Conservation (phyloP, 768 basidiomycete genomes). For the Saitozyma podzolica region DNA sequence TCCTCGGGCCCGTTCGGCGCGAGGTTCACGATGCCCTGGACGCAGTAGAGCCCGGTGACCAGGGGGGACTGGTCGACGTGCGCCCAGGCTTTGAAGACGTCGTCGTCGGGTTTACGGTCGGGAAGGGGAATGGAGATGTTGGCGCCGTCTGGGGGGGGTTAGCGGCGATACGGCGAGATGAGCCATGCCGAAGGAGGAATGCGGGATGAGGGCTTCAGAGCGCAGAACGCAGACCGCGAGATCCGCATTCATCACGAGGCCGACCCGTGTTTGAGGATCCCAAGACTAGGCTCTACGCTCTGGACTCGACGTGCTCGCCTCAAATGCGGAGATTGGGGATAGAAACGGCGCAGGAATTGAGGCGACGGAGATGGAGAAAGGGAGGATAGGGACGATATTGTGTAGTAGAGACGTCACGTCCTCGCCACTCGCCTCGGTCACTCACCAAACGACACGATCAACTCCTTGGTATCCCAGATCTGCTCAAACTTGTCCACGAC, state of each 20-base stretch:
- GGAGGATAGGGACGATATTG: no score
- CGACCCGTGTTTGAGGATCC: no score
- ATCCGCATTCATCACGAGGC: no score
- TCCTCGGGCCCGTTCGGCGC: constrained; percentile 36
- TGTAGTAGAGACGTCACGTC: constrained; percentile 7
- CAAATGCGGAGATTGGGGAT: no score
- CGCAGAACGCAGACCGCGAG: no score
- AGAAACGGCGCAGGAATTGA: no score
- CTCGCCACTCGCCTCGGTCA: neutral
- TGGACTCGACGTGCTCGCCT: no score
- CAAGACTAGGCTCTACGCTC: no score
- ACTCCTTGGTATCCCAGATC: constrained; percentile 40
- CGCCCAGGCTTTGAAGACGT: constrained; percentile 22
- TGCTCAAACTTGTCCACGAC: constrained; percentile 29
- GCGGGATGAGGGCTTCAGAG: no score
- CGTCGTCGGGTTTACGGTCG: constrained; percentile 21
- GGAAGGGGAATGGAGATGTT: constrained; percentile 31
- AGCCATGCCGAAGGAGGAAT: no score
- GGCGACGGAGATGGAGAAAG: no score
- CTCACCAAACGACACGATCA: constrained; percentile 40
- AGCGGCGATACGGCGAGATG: no score
- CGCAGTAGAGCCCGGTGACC: constrained; percentile 10
- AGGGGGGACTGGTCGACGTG: constrained; percentile 35
- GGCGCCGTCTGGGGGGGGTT: constrained; percentile 11
- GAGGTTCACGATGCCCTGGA: constrained; percentile 41